phyloP scores from a whole-genome alignment of 2,329 filamentous ascomycete species.

The Paecilomyces sp. region DNA sequence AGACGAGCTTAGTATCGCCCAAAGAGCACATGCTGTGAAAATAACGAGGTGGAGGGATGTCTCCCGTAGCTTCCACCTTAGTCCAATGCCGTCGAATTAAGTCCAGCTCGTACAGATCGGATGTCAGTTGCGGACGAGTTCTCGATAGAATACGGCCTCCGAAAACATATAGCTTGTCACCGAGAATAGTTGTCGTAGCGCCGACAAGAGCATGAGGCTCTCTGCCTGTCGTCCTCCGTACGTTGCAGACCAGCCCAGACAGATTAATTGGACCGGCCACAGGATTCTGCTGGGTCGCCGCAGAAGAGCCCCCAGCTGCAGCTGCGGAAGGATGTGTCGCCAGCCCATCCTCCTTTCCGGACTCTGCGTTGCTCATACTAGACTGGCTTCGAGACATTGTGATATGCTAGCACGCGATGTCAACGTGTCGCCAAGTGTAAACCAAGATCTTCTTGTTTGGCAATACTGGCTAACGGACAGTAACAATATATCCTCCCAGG shows the following conservation, averaged over 20 bases:
- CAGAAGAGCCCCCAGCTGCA: conserved; percentile 21
- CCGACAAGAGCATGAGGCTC: conserved; percentile 90
- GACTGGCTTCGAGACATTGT: conserved; percentile 32
- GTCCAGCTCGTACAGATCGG: conserved; percentile 89
- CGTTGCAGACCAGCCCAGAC: conserved; percentile 62
- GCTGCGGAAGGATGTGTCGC: not conserved
- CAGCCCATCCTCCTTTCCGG: conserved; percentile 20
- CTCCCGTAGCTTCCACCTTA: conserved; percentile 75
- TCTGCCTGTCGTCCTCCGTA: conserved; percentile 75
- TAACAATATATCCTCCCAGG: not conserved
- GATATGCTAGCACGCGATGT: not conserved
- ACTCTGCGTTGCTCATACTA: conserved; percentile 27
- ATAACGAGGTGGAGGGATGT: conserved; percentile 84
- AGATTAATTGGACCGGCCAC: conserved; percentile 49
- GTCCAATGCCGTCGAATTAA: conserved; percentile 89
- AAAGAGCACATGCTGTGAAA: conserved; percentile 94
- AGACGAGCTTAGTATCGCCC: conserved; percentile 92
- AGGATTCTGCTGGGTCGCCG: conserved; percentile 17
- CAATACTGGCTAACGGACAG: not conserved
- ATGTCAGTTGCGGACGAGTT: conserved; percentile 75
- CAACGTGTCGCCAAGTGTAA: not conserved
- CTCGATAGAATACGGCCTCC: conserved; percentile 82
- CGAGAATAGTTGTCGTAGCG: conserved; percentile 88
- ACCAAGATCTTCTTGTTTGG: not conserved
- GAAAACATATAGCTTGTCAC: conserved; percentile 95